These are phyloP conservation scores for Cystofilobasidium bisporidii DNA, from an alignment of 768 basidiomycete genomes.

Conservation along the genomic window DNA sequence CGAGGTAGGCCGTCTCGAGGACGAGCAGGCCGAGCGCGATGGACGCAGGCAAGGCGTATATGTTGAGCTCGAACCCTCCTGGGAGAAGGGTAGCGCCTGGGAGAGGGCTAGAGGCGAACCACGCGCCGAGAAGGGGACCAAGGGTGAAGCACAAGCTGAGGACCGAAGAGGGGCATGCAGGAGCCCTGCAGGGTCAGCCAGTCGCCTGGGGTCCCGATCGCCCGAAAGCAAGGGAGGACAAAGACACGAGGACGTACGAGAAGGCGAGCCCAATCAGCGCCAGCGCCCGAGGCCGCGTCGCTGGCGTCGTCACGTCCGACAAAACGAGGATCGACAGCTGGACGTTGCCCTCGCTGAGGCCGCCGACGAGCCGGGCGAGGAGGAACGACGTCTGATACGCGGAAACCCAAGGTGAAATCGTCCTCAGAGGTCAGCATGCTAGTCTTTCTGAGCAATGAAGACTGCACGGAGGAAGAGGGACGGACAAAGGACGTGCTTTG, in stretches of 20 bases:
- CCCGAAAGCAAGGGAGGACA: not conserved
- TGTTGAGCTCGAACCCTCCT: conserved; percentile 55
- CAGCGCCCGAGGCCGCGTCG: conserved; percentile 71
- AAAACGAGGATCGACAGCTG: conserved; percentile 91
- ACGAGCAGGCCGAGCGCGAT: conserved; percentile 68
- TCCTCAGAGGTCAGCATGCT: no score
- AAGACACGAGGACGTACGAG: conserved; percentile 42
- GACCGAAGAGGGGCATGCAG: no score
- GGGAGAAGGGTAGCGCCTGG: conserved; percentile 39
- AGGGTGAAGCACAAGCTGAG: conserved; percentile 39
- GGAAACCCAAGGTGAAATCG: no score
- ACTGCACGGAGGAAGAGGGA: not conserved
- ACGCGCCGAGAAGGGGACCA: conserved; percentile 89
- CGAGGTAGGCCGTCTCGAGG: conserved; percentile 70
- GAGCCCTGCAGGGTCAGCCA: no score
- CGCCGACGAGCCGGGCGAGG: conserved; percentile 81
- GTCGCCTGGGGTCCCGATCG: no score
- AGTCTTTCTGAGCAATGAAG: not conserved
- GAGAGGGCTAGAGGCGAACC: conserved; percentile 75
- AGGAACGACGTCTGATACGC: conserved; percentile 56
- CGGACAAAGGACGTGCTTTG: conserved; percentile 71
- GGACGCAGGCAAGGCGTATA: conserved; percentile 82
- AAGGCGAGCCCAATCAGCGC: conserved; percentile 94
- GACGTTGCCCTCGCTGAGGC: conserved; percentile 92
- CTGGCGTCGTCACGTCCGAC: conserved; percentile 74